These are phyloP conservation scores for Hemisphaericaspora xylofermentans DNA, from an alignment of 1,139 yeast genomes.

Conservation along the genomic window DNA sequence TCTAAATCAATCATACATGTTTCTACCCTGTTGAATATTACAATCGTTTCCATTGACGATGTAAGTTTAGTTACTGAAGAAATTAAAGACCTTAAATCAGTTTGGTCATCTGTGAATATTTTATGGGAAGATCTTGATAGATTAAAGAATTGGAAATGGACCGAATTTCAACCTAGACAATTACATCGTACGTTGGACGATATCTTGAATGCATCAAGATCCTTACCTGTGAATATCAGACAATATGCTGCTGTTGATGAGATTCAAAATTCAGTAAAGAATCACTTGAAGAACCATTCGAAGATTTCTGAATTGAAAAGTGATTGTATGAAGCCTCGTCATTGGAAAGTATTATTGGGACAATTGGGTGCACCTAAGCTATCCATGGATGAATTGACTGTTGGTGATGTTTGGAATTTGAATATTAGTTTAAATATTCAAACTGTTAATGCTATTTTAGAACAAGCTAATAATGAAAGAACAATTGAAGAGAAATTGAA, in stretches of 20 bases:
- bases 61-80: conserved; percentile 46
- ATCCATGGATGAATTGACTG: conserved; percentile 27
- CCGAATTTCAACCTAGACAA: conserved; percentile 43
- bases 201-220: conserved; percentile 45
- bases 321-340: conserved; percentile 62
- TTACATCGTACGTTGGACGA: conserved; percentile 54
- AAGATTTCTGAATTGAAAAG: conserved; percentile 52
- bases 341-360: conserved; percentile 60
- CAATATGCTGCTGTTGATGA: conserved; percentile 72
- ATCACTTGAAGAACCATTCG: conserved; percentile 38
- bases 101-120: conserved; percentile 64
- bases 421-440: conserved; percentile 48
- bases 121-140: conserved; percentile 53
- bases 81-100: conserved; percentile 54
- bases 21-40: conserved; percentile 40
- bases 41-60: conserved; percentile 27
- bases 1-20: conserved; percentile 38
- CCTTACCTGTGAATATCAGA: conserved; percentile 58
- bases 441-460: conserved; percentile 49
- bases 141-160: conserved; percentile 52
- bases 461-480: conserved; percentile 73
- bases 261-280: conserved; percentile 48
- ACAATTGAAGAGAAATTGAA: conserved; percentile 58
- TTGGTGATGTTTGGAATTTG: conserved; percentile 66
- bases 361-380: conserved; percentile 22